Evolutionary conservation across 2,329 filamentous ascomycete genomes (phyloP), one percentile per base, ranked within the genome.

Genomic region (Dryadomyces sulphureus): DNA sequence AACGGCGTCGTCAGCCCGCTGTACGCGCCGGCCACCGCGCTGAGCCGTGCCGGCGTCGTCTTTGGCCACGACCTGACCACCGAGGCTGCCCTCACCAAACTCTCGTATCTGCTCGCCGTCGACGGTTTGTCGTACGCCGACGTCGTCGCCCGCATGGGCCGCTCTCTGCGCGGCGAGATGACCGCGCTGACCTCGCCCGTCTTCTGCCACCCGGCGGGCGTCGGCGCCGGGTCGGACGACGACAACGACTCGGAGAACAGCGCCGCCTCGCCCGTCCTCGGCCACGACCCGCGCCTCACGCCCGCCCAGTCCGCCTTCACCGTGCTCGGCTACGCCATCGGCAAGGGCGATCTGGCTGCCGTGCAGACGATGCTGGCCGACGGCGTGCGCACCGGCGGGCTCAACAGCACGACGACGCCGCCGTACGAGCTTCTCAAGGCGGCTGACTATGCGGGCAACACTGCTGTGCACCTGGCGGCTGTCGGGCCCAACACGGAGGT

Each of bases 1-100:
- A 81, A 75, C 49, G 83, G 83, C 38, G 83, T 82, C 56, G 83
- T 87, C 19, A 84, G 77, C 43, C 81, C 83, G 3, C 70, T 87
- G n/a, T 88, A 87, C 63, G 83, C 82, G 1, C 77, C 83, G 0
- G 83, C 79, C 8, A 84, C 85, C 53, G 79, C 82, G 36, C 74
- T 94, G 17, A 86, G 85, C 35, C 74, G 80, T 46, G 85, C 85
- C 2, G 89, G 89, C 30, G 86, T 95, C 42, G 85, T 94, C 27
- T 89, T 92, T 53, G 89, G 89, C 6, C 77, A 89, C 53, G 88
- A 94, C 57, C 72, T 94, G 64, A 95, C 89, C 0, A 84, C 84
- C 20, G 89, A 95, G 65, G 89, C 86, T 3, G 89, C 89, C 6
- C 74, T 94, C 54, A 92, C 89, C 19, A 95, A 95, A 62, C 72